Base-by-base conservation (phyloP, 2,329 filamentous ascomycete species). In the Fusarium hostae region DNA sequence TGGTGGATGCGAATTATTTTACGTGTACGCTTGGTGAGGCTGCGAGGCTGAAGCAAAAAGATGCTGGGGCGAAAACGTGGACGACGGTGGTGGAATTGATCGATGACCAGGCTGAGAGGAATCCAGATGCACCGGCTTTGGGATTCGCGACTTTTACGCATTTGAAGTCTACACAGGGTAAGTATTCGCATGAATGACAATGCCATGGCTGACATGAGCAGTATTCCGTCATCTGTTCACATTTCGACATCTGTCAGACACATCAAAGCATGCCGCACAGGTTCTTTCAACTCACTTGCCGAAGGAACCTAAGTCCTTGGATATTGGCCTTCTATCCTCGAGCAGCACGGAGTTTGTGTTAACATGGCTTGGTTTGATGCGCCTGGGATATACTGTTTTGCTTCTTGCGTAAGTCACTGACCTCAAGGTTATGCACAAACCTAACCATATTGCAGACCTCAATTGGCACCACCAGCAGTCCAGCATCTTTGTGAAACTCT, bases 11-110 rank as follows among this genome's bases (percentile, higher is more conserved):
- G 4, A 89, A 86, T 63, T 90, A 90, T 77, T 91, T 91, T 74
- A 85, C 85, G 6, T 91, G 89, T 76, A 90, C 88, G 0, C 82
- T 91, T 4, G 89, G 87, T 3, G 84, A 90, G 75, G 87, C 88
- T 15, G 79, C 81, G 2, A 66, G 69, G 3, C 70, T 85, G 22
- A 82, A 80, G 22, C 66, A 75, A 2, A 35, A 67, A 7, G 22
- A 55, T 59, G 6, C 68, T 75, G 15, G 39, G 2, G 9, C 41
- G 13, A 74, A 15, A 3, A 81, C 80, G 34, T 77, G 86, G 83
- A 72, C 79, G 5, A 87, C 83, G 1, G 83, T 90, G 60, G 82
- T 83, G 58, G 78, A 85, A 1, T 82, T 90, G 60, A 77, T 90
- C 22, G 82, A 85, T n/a, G 63, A 78, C 11, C 86, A 88, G 72